Conservation (phyloP, 2,329 filamentous ascomycete genomes). For the Aureobasidium sp. region DNA sequence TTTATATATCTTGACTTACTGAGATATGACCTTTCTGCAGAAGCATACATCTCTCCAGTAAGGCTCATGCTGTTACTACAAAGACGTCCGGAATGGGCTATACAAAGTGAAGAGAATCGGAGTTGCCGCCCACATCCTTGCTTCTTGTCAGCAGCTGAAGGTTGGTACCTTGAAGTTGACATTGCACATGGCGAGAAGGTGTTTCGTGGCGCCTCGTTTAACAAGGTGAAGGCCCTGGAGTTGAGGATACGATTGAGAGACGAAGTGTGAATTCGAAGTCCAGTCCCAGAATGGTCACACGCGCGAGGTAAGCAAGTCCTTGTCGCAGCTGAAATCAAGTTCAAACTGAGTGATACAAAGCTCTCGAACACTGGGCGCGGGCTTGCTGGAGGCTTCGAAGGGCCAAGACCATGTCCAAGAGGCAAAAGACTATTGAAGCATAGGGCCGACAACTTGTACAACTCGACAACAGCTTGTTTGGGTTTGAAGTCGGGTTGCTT, state of each 20-base stretch:
- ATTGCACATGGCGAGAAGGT: neutral
- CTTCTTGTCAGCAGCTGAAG: neutral
- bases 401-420: neutral
- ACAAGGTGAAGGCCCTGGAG: neutral
- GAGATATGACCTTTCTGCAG: neutral
- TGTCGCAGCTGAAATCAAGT: neutral
- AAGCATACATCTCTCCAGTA: neutral
- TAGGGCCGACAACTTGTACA: neutral
- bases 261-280: neutral
- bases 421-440: constrained; percentile 8
- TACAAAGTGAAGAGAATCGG: neutral
- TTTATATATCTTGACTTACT: neutral
- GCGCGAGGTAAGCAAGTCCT: neutral
- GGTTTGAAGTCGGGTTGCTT: neutral
- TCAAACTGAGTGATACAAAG: neutral
- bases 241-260: neutral
- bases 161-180: neutral
- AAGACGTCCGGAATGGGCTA: neutral
- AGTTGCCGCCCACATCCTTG: neutral
- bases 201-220: neutral
- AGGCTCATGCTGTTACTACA: neutral
- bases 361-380: neutral
- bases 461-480: neutral
- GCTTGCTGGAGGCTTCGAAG: neutral
- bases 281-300: neutral